Percentiles rank a stretch among this genome's conserved stretches.
These are phyloP conservation scores for Rhodotorula sp. DNA, from an alignment of 1,284 basidiomycete species.

Conservation along the genomic window DNA sequence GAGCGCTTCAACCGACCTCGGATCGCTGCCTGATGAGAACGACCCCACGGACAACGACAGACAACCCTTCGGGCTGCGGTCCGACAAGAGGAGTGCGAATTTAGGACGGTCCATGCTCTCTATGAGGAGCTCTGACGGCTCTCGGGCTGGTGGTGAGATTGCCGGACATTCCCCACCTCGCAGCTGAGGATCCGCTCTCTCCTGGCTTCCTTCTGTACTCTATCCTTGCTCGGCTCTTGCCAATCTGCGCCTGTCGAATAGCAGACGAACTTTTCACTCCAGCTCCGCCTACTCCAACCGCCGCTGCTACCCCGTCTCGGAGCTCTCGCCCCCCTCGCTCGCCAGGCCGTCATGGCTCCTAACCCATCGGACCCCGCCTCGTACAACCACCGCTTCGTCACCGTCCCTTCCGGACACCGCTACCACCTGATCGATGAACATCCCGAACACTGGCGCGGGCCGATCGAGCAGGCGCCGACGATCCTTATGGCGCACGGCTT, in stretches of 20 bases:
- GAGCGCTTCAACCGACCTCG: too few relatives aligned
- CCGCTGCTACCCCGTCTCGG: background rate
- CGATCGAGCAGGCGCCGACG: constrained; percentile 23
- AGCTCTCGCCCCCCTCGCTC: background rate
- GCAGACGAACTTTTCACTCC: too few relatives aligned
- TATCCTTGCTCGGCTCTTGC: too few relatives aligned
- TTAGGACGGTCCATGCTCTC: background rate
- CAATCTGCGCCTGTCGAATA: too few relatives aligned
- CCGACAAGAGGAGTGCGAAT: too few relatives aligned
- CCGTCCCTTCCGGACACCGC: constrained; percentile 19
- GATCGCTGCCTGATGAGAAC: too few relatives aligned
- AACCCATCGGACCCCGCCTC: constrained; percentile 16
- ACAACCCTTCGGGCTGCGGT: too few relatives aligned
- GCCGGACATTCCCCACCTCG: background rate
- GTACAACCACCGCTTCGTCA: constrained; percentile 31
- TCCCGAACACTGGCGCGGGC: constrained; percentile 10
- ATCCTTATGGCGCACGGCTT: constrained; percentile 39
- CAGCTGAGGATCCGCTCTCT: too few relatives aligned
- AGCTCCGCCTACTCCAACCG: background rate
- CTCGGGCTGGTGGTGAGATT: background rate
- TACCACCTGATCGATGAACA: constrained; percentile 39
- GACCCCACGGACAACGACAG: too few relatives aligned
- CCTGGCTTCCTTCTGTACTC: too few relatives aligned
- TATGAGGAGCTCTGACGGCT: background rate
- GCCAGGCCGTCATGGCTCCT: background rate